Base-by-base conservation (phyloP, 805 yeast species). In the Blastobotrys terrestris region DNA sequence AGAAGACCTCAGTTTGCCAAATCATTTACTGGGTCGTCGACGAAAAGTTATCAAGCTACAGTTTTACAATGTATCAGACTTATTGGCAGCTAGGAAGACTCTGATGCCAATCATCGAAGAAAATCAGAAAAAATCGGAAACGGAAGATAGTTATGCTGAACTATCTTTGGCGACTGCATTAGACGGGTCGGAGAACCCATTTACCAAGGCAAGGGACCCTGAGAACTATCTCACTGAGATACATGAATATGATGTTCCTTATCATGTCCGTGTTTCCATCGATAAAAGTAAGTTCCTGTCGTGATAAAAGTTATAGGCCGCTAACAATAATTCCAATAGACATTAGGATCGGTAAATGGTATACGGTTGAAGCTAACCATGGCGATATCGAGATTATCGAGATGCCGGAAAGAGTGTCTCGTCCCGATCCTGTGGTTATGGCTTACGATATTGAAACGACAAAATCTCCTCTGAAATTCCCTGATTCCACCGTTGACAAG, bases 361-460 rank as follows among this genome's bases (percentile, higher is more conserved):
- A 92, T 66, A 77, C 79, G 22, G 92, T 91, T 1, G 79, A 79
- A 47, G 85, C 85, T 3, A 76, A 74, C 16, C 79, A 81, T 45
- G 84, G 84, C 0, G 73, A 75, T 13, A 71, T 82, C 2, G 70
- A 69, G 7, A 67, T 87, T 22, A 74, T 71, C 15, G 90, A 84
- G 62, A 79, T 83, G 55, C 73, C 77, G 15, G 89, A 86, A 31
- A 83, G 85, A 60, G 84, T 91, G 48, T 95, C 95, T 40, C 95
- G 95, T 70, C 96, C 99, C 2, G 99, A 94, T 67, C 98, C 98
- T 0, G 97, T 94, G 5, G 92, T 95, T 1, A 67, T 94, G 63
- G 99, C 99, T 0, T 94, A 88, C 66, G 99, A 94, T 77, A 94
- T 94, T 52, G 99, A 94, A 74, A 94, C 99, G 1, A 89, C 97